Base-by-base conservation (phyloP, 2,329 filamentous ascomycete species). In the Stachybotrys chlorohalonatus region DNA sequence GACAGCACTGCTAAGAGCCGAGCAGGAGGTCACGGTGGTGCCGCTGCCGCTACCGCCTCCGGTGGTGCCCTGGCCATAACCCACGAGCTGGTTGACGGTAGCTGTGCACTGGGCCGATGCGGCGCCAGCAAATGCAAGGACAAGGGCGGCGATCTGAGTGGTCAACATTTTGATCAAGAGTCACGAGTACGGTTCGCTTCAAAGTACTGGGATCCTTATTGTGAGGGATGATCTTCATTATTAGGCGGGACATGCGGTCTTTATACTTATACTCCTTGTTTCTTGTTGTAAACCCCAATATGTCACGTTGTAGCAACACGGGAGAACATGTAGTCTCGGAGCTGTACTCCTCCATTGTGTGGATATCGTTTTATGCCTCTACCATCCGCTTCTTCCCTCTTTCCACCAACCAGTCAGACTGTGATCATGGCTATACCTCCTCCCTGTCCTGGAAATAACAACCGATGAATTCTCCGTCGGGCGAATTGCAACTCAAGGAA, bases 11-110 rank as follows among this genome's bases (percentile, higher is more conserved):
- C 64, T 63, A 53, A 77, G 68, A 31, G 68, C 68, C 31, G 70
- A 65, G 60, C 74, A 73, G 39, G 71, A 71, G 1, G 72, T 74
- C 7, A 78, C 76, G 1, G 75, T 79, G n/a, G 70, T 74, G 7
- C 69, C 70, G 31, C 65, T 63, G 11, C 75, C 75, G 46, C 70
- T 71, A 15, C 71, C 69, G 55, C 76, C 75, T 56, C 76, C 76
- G 11, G 73, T 77, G 1, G 74, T 76, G 32, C 70, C 67, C 24
- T 63, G 63, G 49, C 63, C 70, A 55, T 65, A 71, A 39, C 72
- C 66, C 16, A 56, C 57, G 24, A 52, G 50, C 36, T 52, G 31
- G 17, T 52, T 36, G 17, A 45, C 15, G 31, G 49, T 17, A 1
- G 49, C 49, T 6, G 13, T 49, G 47, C 47, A 49, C 36, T 42